Conservation (phyloP, 177 flowering plant species). For the Vitis hybrid region DNA sequence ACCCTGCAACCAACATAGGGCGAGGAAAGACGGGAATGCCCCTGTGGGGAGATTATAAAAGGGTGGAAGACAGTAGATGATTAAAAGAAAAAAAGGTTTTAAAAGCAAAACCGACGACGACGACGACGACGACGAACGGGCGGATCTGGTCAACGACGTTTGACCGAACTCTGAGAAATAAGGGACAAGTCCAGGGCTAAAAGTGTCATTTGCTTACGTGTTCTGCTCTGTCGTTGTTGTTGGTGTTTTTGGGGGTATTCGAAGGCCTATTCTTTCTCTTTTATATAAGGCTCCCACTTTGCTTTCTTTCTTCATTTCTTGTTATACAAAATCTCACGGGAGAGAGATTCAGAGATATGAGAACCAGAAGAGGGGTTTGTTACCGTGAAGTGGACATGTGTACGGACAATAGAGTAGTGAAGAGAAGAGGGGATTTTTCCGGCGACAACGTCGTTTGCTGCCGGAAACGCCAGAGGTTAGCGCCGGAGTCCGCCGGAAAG, state of each 20-base stretch:
- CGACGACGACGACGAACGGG: conserved; percentile 20
- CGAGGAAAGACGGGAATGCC: not conserved
- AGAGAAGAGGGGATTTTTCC: conserved; percentile 15
- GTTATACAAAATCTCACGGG: not conserved
- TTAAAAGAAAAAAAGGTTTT: conserved; percentile 7
- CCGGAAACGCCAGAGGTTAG: conserved; percentile 31
- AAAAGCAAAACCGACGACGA: conserved; percentile 13
- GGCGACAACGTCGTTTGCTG: not conserved
- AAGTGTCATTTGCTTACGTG: conserved; percentile 1
- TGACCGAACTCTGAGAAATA: conserved; percentile 31
- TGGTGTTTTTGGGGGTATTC: conserved; percentile 9
- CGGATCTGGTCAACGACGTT: conserved; percentile 54
- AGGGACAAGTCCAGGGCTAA: conserved; percentile 20
- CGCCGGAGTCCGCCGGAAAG: conserved; percentile 20
- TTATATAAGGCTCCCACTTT: conserved; percentile 17
- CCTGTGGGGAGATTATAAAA: not conserved
- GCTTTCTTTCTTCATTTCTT: conserved; percentile 9
- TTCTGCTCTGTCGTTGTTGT: conserved; percentile 27
- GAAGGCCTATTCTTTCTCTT: conserved; percentile 8
- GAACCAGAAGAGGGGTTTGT: conserved; percentile 46
- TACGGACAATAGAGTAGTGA: conserved; percentile 11
- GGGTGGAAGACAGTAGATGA: conserved; percentile 4
- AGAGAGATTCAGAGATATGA: conserved; percentile 21
- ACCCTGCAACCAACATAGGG: not conserved
- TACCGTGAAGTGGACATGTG: conserved; percentile 19